These are phyloP conservation scores for Porphyra umbilicalis DNA, from an alignment of 31 red algal species.

Conservation along the genomic window DNA sequence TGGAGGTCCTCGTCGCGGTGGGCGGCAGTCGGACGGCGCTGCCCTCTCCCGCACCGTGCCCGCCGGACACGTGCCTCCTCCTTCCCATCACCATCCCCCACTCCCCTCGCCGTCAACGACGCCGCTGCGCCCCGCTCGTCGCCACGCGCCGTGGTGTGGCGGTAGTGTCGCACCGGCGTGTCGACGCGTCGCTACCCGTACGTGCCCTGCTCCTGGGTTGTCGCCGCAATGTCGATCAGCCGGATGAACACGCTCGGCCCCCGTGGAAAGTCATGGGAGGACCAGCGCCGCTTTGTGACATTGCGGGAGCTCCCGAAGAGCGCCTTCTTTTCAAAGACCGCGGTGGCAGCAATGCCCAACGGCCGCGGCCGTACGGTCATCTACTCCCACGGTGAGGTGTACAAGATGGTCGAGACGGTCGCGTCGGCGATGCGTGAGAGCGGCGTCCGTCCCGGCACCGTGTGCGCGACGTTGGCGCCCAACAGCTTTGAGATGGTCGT, in stretches of 20 bases:
- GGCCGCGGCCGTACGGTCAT: constrained; percentile 56
- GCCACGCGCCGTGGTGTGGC: too few species aligned
- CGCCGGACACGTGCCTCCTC: background rate
- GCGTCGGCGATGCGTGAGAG: constrained; percentile 64
- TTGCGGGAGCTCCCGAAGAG: constrained; percentile 42
- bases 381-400: constrained; percentile 79
- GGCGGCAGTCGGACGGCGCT: background rate
- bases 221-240: background rate
- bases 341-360: background rate
- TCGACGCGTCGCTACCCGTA: background rate
- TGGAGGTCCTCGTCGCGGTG: background rate
- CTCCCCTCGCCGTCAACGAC: too few species aligned
- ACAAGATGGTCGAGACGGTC: constrained; percentile 76
- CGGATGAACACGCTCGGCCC: background rate
- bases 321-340: background rate
- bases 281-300: constrained; percentile 28
- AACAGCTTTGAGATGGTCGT: constrained; percentile 54
- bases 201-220: background rate
- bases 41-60: background rate
- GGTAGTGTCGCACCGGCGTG: too few species aligned
- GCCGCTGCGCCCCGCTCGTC: too few species aligned
- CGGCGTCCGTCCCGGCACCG: constrained; percentile 55
- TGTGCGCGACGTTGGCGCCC: constrained; percentile 42
- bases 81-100: background rate
- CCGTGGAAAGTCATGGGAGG: constrained; percentile 7